These are phyloP conservation scores for Byssoonygena ceratinophila DNA, from an alignment of 2,329 filamentous ascomycete species.

Conservation along the genomic window DNA sequence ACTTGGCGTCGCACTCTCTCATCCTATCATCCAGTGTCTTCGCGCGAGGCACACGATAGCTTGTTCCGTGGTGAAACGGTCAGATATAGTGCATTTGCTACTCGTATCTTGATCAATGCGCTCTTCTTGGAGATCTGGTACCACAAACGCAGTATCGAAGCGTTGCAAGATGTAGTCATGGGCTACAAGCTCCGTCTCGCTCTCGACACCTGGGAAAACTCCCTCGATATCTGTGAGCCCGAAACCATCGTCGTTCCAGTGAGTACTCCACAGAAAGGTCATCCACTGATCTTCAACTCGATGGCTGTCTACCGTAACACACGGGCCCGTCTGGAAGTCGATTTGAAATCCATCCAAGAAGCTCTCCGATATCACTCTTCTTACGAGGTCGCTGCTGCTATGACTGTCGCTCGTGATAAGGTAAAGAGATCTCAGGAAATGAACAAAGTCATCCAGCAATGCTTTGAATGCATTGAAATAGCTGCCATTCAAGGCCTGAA, in stretches of 20 bases:
- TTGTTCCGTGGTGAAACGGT: slow-evolving; percentile 87
- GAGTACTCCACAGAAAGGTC: slow-evolving; percentile 88
- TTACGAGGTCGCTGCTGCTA: slow-evolving; percentile 91
- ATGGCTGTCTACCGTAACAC: slow-evolving; percentile 96
- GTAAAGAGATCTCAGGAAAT: slow-evolving; percentile 93
- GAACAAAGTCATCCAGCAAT: slow-evolving; percentile 97
- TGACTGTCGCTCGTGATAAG: slow-evolving; percentile 87
- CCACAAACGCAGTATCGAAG: slow-evolving; percentile 96
- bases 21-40: slow-evolving; percentile 53
- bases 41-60: slow-evolving; percentile 87
- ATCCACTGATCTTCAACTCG: slow-evolving; percentile 94
- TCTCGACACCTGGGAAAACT: slow-evolving; percentile 97
- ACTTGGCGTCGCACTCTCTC: slow-evolving; percentile 73
- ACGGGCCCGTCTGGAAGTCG: slow-evolving; percentile 80
- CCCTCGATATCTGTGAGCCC: slow-evolving; percentile 82
- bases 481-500: slow-evolving; percentile 88
- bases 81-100: slow-evolving; percentile 91
- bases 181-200: slow-evolving; percentile 96
- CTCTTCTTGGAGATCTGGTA: slow-evolving; percentile 98
- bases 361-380: slow-evolving; percentile 93
- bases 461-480: slow-evolving; percentile 95
- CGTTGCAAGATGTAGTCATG: slow-evolving; percentile 89
- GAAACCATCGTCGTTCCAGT: slow-evolving; percentile 80
- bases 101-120: slow-evolving; percentile 96
- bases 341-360: slow-evolving; percentile 91